Percentiles rank a stretch among this genome's conserved stretches.
Evolutionary conservation across 169 alveolate species (phyloP).

Genomic region (Plasmodium sp.): DNA sequence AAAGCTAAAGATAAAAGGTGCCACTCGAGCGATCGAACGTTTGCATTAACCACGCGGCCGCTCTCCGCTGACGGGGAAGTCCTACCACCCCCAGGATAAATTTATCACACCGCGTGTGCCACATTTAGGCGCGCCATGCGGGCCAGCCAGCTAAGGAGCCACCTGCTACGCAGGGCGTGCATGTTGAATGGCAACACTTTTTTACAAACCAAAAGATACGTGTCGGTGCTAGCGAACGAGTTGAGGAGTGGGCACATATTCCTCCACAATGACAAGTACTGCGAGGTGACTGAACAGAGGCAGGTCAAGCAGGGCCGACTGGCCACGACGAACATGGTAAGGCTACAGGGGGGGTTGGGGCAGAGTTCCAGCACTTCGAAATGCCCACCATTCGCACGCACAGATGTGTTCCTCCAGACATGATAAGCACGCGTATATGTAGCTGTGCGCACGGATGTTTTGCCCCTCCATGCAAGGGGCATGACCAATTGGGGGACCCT

Average conservation of each 20-base stretch:
- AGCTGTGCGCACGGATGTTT: background rate
- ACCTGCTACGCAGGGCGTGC: background rate
- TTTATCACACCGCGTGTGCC: background rate
- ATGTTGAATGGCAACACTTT: background rate
- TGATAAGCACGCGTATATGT: background rate
- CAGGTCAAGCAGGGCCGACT: constrained; percentile 65
- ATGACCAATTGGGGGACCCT: background rate
- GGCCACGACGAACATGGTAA: constrained; percentile 70
- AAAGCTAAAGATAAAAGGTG: background rate
- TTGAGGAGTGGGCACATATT: constrained; percentile 66
- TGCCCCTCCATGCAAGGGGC: background rate
- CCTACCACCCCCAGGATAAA: background rate
- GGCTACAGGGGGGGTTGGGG: background rate
- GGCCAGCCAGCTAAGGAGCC: background rate
- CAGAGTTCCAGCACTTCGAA: background rate
- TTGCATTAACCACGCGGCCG: background rate
- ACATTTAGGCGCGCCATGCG: background rate
- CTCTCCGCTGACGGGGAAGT: background rate
- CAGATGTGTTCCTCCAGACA: background rate
- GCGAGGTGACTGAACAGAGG: constrained; percentile 73
- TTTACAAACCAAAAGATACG: constrained; percentile 2
- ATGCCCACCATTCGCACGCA: background rate
- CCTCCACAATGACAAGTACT: constrained; percentile 58
- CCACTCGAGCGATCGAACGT: background rate
- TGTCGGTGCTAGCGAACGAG: constrained; percentile 60